phyloP scores from a whole-genome alignment of 2,329 filamentous ascomycete species.

The Aspergillus pseudoglaucus region DNA sequence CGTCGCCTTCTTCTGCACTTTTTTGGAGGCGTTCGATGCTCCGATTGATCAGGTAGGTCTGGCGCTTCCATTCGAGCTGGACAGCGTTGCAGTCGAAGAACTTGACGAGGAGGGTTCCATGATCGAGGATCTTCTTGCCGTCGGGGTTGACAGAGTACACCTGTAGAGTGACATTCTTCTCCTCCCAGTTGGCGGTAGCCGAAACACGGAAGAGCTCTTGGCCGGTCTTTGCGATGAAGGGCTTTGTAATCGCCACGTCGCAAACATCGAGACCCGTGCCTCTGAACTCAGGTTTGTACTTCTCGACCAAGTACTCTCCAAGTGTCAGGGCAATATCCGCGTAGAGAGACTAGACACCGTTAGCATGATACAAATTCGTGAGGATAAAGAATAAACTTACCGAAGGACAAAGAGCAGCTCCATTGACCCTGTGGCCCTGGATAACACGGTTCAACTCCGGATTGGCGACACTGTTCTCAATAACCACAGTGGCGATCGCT shows the following conservation, averaged over 20 bases:
- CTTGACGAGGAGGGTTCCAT: slow-evolving; percentile 29
- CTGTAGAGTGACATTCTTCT: slow-evolving; percentile 24
- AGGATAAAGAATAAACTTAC: slow-evolving; percentile 12
- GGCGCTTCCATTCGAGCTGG: slow-evolving; percentile 39
- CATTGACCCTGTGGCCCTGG: slow-evolving; percentile 33
- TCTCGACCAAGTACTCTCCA: slow-evolving; percentile 26
- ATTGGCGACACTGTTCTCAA: slow-evolving; percentile 30
- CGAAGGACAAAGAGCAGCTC: slow-evolving; percentile 28
- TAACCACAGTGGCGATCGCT: slow-evolving; percentile 22
- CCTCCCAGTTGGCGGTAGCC: slow-evolving; percentile 30
- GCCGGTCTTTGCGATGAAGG: slow-evolving; percentile 51
- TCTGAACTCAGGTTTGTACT: slow-evolving; percentile 28
- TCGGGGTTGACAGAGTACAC: slow-evolving; percentile 32
- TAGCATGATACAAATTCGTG: slow-evolving; percentile 1
- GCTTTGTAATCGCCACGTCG: slow-evolving; percentile 34
- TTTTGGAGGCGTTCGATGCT: slow-evolving; percentile 54
- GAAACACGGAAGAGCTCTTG: slow-evolving; percentile 32
- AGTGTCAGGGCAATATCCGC: slow-evolving; percentile 34
- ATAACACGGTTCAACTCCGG: slow-evolving; percentile 29
- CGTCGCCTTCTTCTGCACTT: slow-evolving; percentile 58
- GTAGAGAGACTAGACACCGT: slow-evolving; percentile 23
- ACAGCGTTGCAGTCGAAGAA: slow-evolving; percentile 24
- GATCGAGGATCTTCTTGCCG: slow-evolving; percentile 32
- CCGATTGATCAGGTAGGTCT: slow-evolving; percentile 61
- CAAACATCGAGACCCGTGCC: slow-evolving; percentile 28